Conservation (phyloP, 2,329 filamentous ascomycete species). For the Aureobasidium sp. region DNA sequence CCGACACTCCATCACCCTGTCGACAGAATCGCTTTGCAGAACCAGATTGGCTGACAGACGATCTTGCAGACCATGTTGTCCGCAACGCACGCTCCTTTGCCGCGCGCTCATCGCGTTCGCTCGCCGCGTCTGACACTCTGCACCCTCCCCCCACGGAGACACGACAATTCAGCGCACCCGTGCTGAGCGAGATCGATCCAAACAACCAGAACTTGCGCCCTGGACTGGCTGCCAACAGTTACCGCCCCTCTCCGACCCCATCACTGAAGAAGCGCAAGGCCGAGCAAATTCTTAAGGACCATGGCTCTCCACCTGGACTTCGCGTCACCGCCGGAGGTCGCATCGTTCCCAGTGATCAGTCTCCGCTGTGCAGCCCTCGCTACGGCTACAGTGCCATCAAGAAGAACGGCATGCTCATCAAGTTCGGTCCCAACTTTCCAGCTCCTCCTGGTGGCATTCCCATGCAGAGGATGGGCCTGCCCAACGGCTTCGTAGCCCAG, state of each 20-base stretch:
- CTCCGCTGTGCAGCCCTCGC: conserved; percentile 33
- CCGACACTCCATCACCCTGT: conserved; percentile 20
- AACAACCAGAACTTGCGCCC: conserved; percentile 26
- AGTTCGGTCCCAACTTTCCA: conserved; percentile 31
- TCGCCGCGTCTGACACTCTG: conserved; percentile 24
- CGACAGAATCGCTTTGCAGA: not conserved
- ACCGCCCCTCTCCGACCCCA: conserved; percentile 40
- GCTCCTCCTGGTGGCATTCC: conserved; percentile 23
- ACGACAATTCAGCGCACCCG: conserved; percentile 16
- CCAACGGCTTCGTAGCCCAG: conserved; percentile 32
- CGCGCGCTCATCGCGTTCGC: conserved; percentile 30
- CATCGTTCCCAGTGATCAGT: conserved; percentile 43
- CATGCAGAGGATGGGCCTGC: conserved; percentile 21
- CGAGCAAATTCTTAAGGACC: conserved; percentile 44
- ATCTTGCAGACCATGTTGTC: conserved; percentile 30
- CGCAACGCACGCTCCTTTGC: conserved; percentile 32
- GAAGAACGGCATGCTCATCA: conserved; percentile 32
- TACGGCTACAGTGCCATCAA: conserved; percentile 33
- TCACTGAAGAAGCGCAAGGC: conserved; percentile 45
- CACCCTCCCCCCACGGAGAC: conserved; percentile 22
- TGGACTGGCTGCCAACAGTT: conserved; percentile 19
- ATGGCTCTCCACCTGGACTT: conserved; percentile 45
- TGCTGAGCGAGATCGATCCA: conserved; percentile 29
- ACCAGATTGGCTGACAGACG: conserved; percentile 17
- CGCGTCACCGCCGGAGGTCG: conserved; percentile 48